Base-by-base conservation (phyloP, 1,284 basidiomycete species). In the Gomphus bonarii region DNA sequence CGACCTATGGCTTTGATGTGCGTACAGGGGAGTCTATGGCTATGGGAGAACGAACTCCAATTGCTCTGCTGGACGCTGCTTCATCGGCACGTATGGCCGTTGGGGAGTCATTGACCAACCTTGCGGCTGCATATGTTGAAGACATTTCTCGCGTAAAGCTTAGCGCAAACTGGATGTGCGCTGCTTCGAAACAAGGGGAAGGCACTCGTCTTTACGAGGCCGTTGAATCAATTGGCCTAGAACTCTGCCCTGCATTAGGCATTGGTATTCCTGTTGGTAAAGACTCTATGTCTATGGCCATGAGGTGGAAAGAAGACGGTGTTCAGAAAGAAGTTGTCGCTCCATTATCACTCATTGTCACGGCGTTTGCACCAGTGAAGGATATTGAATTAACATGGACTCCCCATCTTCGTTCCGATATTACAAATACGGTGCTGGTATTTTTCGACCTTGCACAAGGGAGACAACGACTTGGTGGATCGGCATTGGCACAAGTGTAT, bases 201-300 rank as follows among this genome's bases (percentile, higher is more conserved):
- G 95, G 95, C 30, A 85, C 86, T 1, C 84, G 81, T 20, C 76
- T 99, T 55, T 99, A 97, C 72, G 90, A 91, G 61, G 95, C 95
- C 18, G 97, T 98, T 6, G 74, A 88, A 61, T 92, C 97, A 2
- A 82, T 99, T 50, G 95, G 97, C 10, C 79, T 95, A 75, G 92
- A 97, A 60, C 75, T 99, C 11, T 99, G 97, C 70, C 95, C 95
- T n/a, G 83, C 82, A 22, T 80, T 99, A 12, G 95, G 95, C 11
- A 75, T 99, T 22, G 89, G 93, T 25, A 93, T 99, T 54, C 97
- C 95, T 0, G 95, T 99, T 36, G 95, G 97, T 33, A 99, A 99
- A 73, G 95, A 99, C 71, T 97, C 94, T 3, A 98, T 99, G 97
- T 95, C 91, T 35, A 99, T 99, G 95, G 88, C 90, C 60, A 99